Conservation (phyloP, 2,329 filamentous ascomycete species). For the Passalora sequoiae region DNA sequence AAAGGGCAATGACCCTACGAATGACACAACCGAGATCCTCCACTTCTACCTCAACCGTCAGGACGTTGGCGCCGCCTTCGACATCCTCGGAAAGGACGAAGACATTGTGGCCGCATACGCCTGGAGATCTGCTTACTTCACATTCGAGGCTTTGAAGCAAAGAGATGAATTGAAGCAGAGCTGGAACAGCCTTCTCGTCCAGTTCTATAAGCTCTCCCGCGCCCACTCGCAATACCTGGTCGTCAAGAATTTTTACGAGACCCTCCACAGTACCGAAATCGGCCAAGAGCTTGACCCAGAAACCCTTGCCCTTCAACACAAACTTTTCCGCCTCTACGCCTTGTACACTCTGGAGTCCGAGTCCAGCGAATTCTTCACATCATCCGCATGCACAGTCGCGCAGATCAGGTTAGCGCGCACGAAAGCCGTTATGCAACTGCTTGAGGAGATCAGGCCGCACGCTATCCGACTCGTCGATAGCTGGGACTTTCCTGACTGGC, state of each 20-base stretch:
- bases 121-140: constrained; percentile 68
- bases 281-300: constrained; percentile 52
- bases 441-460: constrained; percentile 68
- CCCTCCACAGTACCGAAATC: constrained; percentile 54
- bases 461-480: constrained; percentile 66
- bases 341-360: constrained; percentile 64
- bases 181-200: constrained; percentile 72
- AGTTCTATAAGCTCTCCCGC: constrained; percentile 71
- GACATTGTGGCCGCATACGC: constrained; percentile 70
- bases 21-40: constrained; percentile 65
- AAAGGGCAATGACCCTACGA: constrained; percentile 57
- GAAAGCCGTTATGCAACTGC: constrained; percentile 62
- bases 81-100: constrained; percentile 63
- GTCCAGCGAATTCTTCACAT: constrained; percentile 67
- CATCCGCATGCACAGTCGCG: constrained; percentile 61
- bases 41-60: constrained; percentile 58
- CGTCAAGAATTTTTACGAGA: constrained; percentile 72
- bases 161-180: constrained; percentile 68
- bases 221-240: constrained; percentile 73
- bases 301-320: constrained; percentile 57
- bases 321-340: constrained; percentile 62
- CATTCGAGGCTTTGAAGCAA: constrained; percentile 70
- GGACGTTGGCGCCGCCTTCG: constrained; percentile 68
- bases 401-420: constrained; percentile 67
- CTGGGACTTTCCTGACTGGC: constrained; percentile 75